A percentile compares a stretch with the other conserved stretches of the same genome.
phyloP scores from a whole-genome alignment of 2,329 filamentous ascomycete species.

The Zymoseptoria tritici region DNA sequence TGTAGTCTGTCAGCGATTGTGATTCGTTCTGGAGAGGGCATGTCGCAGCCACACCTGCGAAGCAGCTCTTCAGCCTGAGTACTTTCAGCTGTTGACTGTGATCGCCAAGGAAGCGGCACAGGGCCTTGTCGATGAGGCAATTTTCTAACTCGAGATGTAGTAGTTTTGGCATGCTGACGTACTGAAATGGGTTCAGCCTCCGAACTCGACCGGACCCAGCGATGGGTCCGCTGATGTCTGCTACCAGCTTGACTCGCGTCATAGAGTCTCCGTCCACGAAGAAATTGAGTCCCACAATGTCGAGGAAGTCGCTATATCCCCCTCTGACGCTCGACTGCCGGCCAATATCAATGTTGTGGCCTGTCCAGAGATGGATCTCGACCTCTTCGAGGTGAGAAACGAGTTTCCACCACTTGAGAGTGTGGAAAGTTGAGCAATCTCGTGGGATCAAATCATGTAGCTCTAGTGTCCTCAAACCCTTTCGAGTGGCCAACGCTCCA shows the following conservation, averaged over 20 bases:
- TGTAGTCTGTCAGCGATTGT: background rate
- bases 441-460: background rate
- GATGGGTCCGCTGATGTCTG: background rate
- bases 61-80: background rate
- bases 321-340: background rate
- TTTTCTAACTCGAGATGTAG: background rate
- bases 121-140: background rate
- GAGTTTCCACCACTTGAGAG: background rate
- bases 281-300: background rate
- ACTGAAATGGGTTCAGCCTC: background rate
- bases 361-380: background rate
- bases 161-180: background rate
- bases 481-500: background rate
- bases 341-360: background rate
- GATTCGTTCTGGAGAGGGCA: background rate
- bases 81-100: background rate
- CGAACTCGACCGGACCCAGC: background rate
- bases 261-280: background rate
- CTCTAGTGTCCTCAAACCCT: background rate
- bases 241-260: background rate
- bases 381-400: background rate
- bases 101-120: background rate
- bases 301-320: background rate
- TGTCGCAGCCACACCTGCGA: background rate
- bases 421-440: background rate